Conservation (phyloP, 2,329 filamentous ascomycete species). For the Diatrype stigma region DNA sequence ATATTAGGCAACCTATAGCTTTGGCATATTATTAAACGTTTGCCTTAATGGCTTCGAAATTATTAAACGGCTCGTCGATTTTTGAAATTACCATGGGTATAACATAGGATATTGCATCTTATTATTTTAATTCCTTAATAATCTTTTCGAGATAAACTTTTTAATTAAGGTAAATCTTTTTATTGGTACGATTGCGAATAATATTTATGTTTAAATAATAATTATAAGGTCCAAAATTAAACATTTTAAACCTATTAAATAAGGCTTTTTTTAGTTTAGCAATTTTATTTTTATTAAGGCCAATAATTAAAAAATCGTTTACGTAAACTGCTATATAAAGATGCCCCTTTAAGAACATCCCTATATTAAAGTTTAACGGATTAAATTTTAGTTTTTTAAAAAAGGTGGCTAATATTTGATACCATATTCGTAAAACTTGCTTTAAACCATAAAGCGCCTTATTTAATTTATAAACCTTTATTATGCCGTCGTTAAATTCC, state of each 20-base stretch:
- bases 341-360: constrained; percentile 5
- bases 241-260: constrained; percentile 7
- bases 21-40: constrained; percentile 6
- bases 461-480: constrained; percentile 4
- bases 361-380: constrained; percentile 5
- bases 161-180: constrained; percentile 7
- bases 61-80: constrained; percentile 2
- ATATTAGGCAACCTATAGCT: neutral
- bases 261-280: constrained; percentile 4
- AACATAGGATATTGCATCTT: constrained; percentile 1
- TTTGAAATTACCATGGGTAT: constrained; percentile 5
- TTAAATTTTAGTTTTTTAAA: constrained; percentile 1
- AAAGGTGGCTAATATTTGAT: constrained; percentile 3
- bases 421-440: neutral
- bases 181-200: constrained; percentile 1
- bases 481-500: neutral
- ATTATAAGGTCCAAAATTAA: constrained; percentile 3
- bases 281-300: constrained; percentile 5
- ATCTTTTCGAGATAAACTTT: neutral
- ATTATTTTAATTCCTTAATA: constrained; percentile 3
- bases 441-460: too few relatives aligned
- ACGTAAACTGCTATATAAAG: constrained; percentile 6
- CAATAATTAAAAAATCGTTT: constrained; percentile 6
- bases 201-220: constrained; percentile 9
- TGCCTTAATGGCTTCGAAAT: neutral